Evolutionary conservation across 2,329 filamentous ascomycete genomes (phyloP).

Genomic region (Aaosphaeria pasadenensis): DNA sequence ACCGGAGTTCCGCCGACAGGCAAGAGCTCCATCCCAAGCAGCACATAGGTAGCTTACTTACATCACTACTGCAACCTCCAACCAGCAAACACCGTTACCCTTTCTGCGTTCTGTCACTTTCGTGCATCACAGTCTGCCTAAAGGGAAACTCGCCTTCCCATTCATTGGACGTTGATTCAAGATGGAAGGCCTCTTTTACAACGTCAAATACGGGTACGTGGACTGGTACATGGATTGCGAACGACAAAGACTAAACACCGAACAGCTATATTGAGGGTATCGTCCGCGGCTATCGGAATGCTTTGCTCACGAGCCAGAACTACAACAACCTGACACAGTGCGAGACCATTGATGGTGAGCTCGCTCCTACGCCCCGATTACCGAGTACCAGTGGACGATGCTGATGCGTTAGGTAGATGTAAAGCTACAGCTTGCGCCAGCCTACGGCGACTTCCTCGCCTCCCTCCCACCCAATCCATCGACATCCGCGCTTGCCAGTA

Average conservation of each 20-base stretch:
- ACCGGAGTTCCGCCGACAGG: no score
- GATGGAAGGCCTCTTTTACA: constrained; percentile 94
- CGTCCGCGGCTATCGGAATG: constrained; percentile 93
- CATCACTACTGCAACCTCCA: no score
- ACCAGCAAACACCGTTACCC: no score
- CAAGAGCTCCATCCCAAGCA: no score
- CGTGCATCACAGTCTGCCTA: no score
- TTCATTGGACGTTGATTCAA: constrained; percentile 16
- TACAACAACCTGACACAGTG: constrained; percentile 97
- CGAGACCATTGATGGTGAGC: constrained; percentile 89
- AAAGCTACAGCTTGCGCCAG: constrained; percentile 93
- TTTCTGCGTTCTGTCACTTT: no score
- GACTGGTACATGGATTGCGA: no score
- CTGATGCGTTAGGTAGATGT: constrained; percentile 62
- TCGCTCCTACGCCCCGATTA: neutral
- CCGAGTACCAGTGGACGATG: neutral
- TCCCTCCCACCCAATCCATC: constrained; percentile 94
- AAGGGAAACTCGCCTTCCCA: no score
- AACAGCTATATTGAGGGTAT: constrained; percentile 92
- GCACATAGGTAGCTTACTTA: no score
- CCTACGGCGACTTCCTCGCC: constrained; percentile 95
- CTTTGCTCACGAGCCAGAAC: constrained; percentile 82
- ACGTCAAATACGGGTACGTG: constrained; percentile 83
- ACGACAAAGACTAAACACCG: constrained; percentile 11
- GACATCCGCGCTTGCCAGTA: constrained; percentile 88